These are phyloP conservation scores for Verticillium nonalfalfae DNA, from an alignment of 2,329 filamentous ascomycete species.

Conservation along the genomic window DNA sequence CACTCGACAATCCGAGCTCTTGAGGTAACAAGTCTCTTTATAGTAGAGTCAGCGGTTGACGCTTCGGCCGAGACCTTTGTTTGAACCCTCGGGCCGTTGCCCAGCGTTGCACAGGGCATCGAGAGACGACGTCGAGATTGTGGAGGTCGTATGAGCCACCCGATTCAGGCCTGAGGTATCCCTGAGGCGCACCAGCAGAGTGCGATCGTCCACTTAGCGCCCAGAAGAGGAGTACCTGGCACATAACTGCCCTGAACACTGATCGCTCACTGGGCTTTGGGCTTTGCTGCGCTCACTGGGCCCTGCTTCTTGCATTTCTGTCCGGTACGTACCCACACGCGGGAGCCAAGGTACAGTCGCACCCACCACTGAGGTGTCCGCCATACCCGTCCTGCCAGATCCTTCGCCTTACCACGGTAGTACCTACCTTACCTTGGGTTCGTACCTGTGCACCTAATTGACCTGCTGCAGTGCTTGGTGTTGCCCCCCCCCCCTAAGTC, in stretches of 20 bases:
- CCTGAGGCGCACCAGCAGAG: not conserved
- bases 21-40: not conserved
- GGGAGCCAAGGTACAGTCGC: too few relatives aligned
- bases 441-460: not conserved
- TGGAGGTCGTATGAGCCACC: not conserved
- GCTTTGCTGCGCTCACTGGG: not conserved
- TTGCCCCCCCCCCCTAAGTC: not conserved
- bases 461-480: not conserved
- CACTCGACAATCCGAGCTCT: not conserved
- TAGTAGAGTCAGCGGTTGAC: not conserved
- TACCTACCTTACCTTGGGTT: too few relatives aligned
- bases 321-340: not conserved
- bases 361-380: not conserved
- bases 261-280: not conserved
- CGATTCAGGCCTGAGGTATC: not conserved
- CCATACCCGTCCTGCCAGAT: not conserved
- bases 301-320: not conserved
- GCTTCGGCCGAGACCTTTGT: too few relatives aligned
- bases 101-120: not conserved
- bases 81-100: not conserved
- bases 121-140: not conserved
- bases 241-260: not conserved
- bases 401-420: not conserved
- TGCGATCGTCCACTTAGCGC: slow-evolving; percentile 1
- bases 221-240: not conserved